Base-by-base conservation (phyloP, 345 rosid genomes). In the Aethionema arabicum region DNA sequence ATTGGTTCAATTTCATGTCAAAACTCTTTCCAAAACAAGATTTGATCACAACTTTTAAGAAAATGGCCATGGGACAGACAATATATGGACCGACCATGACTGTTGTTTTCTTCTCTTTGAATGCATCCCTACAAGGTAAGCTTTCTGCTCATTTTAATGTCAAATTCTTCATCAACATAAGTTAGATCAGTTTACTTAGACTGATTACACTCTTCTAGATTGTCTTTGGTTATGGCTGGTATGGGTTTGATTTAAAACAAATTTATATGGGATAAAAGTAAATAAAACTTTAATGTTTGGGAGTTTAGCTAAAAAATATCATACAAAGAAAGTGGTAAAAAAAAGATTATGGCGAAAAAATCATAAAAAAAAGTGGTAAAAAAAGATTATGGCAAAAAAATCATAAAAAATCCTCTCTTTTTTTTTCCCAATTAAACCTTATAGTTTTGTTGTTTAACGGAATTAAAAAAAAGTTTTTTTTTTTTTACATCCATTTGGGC, bases 1-100 rank as follows among this genome's bases (percentile, higher is more conserved):
- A 75, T 52, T 87, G 91, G 97, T 89, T 89, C 82, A 85, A 78
- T 66, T 78, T 84, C 50, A 61, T 92, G 83, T 87, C 95, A 5
- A 82, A 69, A 52, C 65, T 64, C 45, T 82, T 89, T 35, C 96
- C 98, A 0, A 81, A 80, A 70, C 76, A 69, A 63, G 96, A 90
- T 77, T 47, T 85, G 56, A 59, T 81, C 40, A 75, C 91, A 27
- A 87, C 88, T 0, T 76, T 85, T 48, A 92, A 90, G 85, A 92
- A 90, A 75, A 87, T 87, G 72, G 73, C 77, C 41, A 65, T 92
- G 88, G 97, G 90, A 27, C 91, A 85, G 77, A 56, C 78, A 9
- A 27, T 83, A 32, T 92, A 82, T 41, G 96, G 93, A 39, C 98
- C 98, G 11, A 32, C 54, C 38, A 83, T 92, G 97, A 92, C 86